These are phyloP conservation scores for Botrytis paeoniae DNA, from an alignment of 2,329 filamentous ascomycete species.

Conservation along the genomic window DNA sequence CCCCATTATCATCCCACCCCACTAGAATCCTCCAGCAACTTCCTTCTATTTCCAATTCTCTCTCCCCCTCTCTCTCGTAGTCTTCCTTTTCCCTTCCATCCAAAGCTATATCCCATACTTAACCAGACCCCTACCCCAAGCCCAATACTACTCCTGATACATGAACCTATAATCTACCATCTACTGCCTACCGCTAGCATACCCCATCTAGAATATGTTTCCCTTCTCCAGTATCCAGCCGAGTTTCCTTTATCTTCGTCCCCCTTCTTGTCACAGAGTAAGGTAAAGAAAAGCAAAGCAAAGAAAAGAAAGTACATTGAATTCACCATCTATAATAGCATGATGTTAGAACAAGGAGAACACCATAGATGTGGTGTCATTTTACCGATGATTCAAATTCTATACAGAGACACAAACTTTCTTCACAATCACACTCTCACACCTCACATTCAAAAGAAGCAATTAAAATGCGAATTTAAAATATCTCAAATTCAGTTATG, in stretches of 20 bases:
- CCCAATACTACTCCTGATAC: not conserved
- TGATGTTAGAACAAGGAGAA: too few relatives aligned
- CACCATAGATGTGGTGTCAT: too few relatives aligned
- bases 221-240: not conserved
- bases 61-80: too few relatives aligned
- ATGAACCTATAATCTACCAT: not conserved
- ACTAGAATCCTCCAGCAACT: too few relatives aligned
- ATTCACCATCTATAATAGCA: not conserved
- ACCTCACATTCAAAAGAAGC: not conserved
- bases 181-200: not conserved
- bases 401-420: not conserved
- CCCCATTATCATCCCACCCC: too few relatives aligned
- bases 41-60: too few relatives aligned
- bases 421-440: not conserved
- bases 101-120: too few relatives aligned
- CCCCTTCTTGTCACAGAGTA: not conserved
- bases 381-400: too few relatives aligned
- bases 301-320: not conserved
- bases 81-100: too few relatives aligned
- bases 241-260: not conserved
- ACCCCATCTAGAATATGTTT: not conserved
- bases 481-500: not conserved
- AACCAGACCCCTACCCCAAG: too few relatives aligned
- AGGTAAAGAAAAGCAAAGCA: not conserved
- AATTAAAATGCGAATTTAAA: not conserved